Evolutionary conservation across 495 filamentous ascomycete species (phyloP), one percentile per base, ranked within the genome.

Genomic region (Podospora appendiculata): DNA sequence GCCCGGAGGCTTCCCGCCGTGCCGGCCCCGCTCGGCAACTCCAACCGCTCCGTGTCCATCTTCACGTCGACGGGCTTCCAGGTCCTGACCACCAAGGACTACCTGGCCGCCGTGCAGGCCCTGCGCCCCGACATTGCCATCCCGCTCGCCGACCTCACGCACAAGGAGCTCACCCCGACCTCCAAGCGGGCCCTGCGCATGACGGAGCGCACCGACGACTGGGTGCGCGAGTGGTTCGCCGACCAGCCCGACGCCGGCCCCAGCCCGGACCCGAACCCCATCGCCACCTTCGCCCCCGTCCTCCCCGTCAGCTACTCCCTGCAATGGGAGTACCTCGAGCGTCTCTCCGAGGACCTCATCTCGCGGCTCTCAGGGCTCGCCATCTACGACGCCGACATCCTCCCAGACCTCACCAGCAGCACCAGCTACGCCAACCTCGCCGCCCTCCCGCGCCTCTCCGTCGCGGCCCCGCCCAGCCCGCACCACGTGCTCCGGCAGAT

Each of bases 11-110:
- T 84, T 32, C 86, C 90, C 2, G 82, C 92, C 1, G 82, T 96
- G 39, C 55, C 78, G 32, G 82, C 84, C 18, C 87, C 90, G 1
- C 72, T 78, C 42, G 75, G 84, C 12, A 96, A 95, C 63, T 87
- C 82, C 16, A 77, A 85, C 43, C 76, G 76, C 32, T 79, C 83
- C 34, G 77, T 97, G 38, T 80, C 86, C 13, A 76, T 97, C 44
- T 79, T 85, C 49, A 96, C 93, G 8, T 87, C 87, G 1, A 81
- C 88, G 2, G 93, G 93, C 32, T 96, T 93, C 68, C 76, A 80
- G 41, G 70, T 77, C 52, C 70, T 98, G 10, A 74, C 78, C 45
- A 79, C 80, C 0, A 69, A 76, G 1, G 79, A 90, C 44, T 97
- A 90, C 69, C 70, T 78, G 34, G 68, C 78, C 10, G 83, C 80